These are phyloP conservation scores for Euphorbia tirucalli DNA, from an alignment of 345 rosid genomes.

Conservation along the genomic window DNA sequence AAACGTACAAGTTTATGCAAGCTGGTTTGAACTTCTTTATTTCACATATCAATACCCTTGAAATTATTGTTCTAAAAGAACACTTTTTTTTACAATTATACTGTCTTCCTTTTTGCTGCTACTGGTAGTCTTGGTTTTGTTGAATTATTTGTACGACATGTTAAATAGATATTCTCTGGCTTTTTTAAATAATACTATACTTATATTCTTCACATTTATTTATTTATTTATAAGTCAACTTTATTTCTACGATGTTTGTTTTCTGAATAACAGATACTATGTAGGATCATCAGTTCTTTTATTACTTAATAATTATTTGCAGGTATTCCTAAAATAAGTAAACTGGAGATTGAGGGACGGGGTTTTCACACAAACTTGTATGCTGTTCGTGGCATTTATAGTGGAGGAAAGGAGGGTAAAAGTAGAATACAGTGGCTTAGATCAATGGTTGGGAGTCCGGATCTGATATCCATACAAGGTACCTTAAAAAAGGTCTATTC, in stretches of 20 bases:
- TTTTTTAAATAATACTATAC: neutral
- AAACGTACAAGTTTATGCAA: neutral
- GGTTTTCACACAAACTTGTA: slow-evolving; percentile 92
- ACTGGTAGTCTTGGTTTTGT: neutral
- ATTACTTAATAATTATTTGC: slow-evolving; percentile 7
- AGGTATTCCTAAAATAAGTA: slow-evolving; percentile 86
- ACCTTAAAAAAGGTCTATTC: neutral
- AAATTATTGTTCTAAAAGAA: neutral
- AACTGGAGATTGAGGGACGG: slow-evolving; percentile 92
- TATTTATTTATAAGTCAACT: neutral
- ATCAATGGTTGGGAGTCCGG: slow-evolving; percentile 97
- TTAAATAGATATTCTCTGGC: neutral
- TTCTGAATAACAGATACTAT: slow-evolving; percentile 5
- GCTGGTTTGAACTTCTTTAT: neutral
- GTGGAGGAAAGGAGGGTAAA: slow-evolving; percentile 97
- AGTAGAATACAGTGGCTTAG: slow-evolving; percentile 96
- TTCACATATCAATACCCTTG: neutral
- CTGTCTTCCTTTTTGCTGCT: neutral
- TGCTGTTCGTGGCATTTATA: slow-evolving; percentile 75
- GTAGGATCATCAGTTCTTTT: neutral
- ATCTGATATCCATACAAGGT: slow-evolving; percentile 94
- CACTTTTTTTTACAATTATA: neutral
- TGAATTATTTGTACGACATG: neutral
- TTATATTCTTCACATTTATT: neutral
- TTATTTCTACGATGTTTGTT: slow-evolving; percentile 1